These are phyloP conservation scores for Cercospora sp. DNA, from an alignment of 2,329 filamentous ascomycete species.

Conservation along the genomic window DNA sequence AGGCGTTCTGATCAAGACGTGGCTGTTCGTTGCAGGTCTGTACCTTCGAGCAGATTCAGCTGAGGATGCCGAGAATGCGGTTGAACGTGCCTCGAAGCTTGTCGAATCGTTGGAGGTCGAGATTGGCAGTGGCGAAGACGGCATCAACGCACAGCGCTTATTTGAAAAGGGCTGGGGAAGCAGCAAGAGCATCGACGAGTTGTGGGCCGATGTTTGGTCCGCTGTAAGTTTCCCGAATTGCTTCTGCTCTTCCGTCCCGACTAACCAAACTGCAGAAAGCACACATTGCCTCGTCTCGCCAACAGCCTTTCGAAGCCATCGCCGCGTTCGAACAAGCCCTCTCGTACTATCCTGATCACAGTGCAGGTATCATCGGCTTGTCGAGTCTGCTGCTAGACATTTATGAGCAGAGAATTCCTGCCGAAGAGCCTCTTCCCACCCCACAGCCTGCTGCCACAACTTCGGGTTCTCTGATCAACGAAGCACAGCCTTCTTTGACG, in stretches of 20 bases:
- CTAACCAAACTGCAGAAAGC: constrained; percentile 56
- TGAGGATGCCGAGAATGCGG: constrained; percentile 76
- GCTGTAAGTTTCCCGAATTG: constrained; percentile 56
- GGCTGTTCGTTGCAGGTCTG: constrained; percentile 85
- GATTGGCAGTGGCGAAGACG: constrained; percentile 56
- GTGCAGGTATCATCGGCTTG: constrained; percentile 75
- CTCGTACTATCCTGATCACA: constrained; percentile 75
- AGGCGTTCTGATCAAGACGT: constrained; percentile 70
- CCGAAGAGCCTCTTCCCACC: constrained; percentile 56
- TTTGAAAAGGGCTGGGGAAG: constrained; percentile 72
- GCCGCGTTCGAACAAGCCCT: constrained; percentile 80
- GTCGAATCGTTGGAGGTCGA: constrained; percentile 70
- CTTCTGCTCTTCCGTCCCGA: no score
- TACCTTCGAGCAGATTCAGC: constrained; percentile 80
- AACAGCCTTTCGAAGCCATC: constrained; percentile 67
- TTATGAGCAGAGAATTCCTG: constrained; percentile 63
- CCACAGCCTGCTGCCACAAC: constrained; percentile 34
- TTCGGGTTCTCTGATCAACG: constrained; percentile 26
- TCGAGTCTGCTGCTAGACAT: constrained; percentile 85
- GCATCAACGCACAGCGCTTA: constrained; percentile 61
- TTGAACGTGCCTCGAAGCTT: constrained; percentile 77
- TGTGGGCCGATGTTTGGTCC: constrained; percentile 80
- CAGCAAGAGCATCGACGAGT: constrained; percentile 76
- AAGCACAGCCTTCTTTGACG: constrained; percentile 25
- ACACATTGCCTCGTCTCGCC: constrained; percentile 63